Conservation (phyloP, 768 basidiomycete genomes). For the Boletus huronensis region DNA sequence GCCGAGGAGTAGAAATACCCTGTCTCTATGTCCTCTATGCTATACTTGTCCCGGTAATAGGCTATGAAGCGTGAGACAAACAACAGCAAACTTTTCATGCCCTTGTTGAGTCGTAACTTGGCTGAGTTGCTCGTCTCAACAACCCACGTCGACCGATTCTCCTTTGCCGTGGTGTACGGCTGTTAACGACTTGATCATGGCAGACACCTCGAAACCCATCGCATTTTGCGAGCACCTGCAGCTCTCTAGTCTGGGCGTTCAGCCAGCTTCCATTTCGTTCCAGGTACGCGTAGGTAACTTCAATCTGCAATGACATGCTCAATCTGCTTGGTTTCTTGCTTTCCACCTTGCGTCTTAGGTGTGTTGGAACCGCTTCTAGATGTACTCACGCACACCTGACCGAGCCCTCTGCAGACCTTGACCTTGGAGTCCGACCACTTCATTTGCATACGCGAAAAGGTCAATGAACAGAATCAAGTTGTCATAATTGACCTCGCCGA, state of each 20-base stretch:
- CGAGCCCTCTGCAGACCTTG: conserved; percentile 55
- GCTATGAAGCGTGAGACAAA: conserved; percentile 27
- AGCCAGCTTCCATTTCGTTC: conserved; percentile 96
- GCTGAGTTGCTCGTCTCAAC: conserved; percentile 18
- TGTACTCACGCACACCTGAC: not conserved
- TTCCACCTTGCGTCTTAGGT: conserved; percentile 15
- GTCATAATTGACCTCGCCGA: conserved; percentile 98
- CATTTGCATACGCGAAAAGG: conserved; percentile 96
- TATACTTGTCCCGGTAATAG: not conserved
- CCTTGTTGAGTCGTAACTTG: conserved; percentile 12
- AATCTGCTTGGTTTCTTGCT: conserved; percentile 6
- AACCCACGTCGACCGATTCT: conserved; percentile 20
- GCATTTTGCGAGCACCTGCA: conserved; percentile 89
- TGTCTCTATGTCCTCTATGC: not conserved
- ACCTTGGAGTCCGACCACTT: conserved; percentile 98
- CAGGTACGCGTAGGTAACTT: conserved; percentile 59
- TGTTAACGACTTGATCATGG: conserved; percentile 25
- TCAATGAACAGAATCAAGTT: conserved; percentile 94
- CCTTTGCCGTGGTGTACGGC: conserved; percentile 15
- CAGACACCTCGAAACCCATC: conserved; percentile 61
- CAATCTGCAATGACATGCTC: conserved; percentile 13
- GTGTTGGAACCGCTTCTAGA: conserved; percentile 2
- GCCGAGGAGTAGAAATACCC: conserved; percentile 47
- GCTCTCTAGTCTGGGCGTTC: conserved; percentile 92
- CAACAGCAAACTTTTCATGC: conserved; percentile 28